Base-by-base conservation (phyloP, 805 yeast species). In the Yarrowia divulgata region DNA sequence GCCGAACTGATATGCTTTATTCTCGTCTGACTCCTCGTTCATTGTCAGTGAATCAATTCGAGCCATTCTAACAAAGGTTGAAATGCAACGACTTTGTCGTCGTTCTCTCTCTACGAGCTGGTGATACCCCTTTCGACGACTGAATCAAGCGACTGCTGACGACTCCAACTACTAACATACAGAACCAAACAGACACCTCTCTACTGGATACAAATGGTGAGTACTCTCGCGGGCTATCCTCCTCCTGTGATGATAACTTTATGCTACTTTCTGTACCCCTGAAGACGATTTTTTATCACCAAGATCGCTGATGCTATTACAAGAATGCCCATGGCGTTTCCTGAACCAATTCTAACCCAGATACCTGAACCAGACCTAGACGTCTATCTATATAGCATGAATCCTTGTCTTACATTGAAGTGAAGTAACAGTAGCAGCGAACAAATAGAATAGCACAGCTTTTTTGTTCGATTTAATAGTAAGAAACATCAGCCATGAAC, bases 271-370 rank as follows among this genome's bases (percentile, higher is more conserved):
- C 48, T 37, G 52, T 46, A 40, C 48, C 66, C 50, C 66, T 70
- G 69, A 45, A 52, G 69, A 62, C 48, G 34, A 57, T 55, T 35
- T 54, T 50, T 70, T 70, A 70, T 70, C 71, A 70, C 71, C 71
- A 70, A 70, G 71, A 70, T 70, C 71, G 70, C 71, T 70, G 71
- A 70, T 45, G 32, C 50, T 69, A 7, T 54, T 37, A 18, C 12
- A 34, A 23, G 29, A 23, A 45, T 32, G 64, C 45, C 37, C 13
- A 14, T 12, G 32, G 42, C 40, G 37, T 58, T 67, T 58, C 29
- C 18, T 67, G n/a, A 18, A 48, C 45, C 57, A 10, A 34, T 48
- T 37, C 57, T 48, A 63, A 46, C 46, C 39, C 68, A 63, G 68
- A 60, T 45, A 60, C 67, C 67, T 39, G 37, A 18, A 32, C 3